A percentile compares a stretch with the other conserved stretches of the same genome.
phyloP scores from a whole-genome alignment of 768 basidiomycete species.

The Erythrobasidium yunnanense region DNA sequence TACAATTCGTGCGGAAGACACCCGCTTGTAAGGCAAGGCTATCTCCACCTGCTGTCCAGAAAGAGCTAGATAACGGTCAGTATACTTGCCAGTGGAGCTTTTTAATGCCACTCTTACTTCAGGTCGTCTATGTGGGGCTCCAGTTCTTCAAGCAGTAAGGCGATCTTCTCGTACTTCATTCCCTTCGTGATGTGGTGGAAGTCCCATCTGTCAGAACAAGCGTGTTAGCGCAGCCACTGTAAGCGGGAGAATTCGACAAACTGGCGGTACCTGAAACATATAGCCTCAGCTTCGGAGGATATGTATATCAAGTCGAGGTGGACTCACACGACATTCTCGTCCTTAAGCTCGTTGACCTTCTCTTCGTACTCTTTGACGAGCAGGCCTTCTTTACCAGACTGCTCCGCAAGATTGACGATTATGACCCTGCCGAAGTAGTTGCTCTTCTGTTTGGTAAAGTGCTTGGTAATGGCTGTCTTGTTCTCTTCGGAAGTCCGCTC shows the following conservation, averaged over 20 bases:
- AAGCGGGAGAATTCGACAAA: constrained; percentile 42
- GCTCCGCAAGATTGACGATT: constrained; percentile 80
- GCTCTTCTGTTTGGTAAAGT: constrained; percentile 31
- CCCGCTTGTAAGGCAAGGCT: constrained; percentile 31
- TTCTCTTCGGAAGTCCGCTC: constrained; percentile 34
- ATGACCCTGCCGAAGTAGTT: constrained; percentile 47
- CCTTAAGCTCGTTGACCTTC: constrained; percentile 49
- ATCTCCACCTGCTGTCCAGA: constrained; percentile 30
- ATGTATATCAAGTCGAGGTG: not conserved
- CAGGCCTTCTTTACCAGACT: constrained; percentile 71
- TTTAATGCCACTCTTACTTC: constrained; percentile 14
- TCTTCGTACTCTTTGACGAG: constrained; percentile 70
- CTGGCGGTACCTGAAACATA: constrained; percentile 26
- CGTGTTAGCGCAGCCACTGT: constrained; percentile 52
- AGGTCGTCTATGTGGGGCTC: constrained; percentile 30
- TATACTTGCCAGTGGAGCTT: not conserved
- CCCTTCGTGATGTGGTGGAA: constrained; percentile 88
- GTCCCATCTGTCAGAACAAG: constrained; percentile 54
- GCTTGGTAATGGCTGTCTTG: constrained; percentile 28
- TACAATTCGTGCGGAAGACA: constrained; percentile 32
- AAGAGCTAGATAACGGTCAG: constrained; percentile 23
- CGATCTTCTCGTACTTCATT: constrained; percentile 51
- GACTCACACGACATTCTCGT: constrained; percentile 41
- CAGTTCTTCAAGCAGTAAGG: constrained; percentile 28
- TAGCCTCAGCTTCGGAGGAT: not conserved